These are phyloP conservation scores for Paspalum notatum DNA, from an alignment of 176 grass and related monocot species.

Conservation along the genomic window DNA sequence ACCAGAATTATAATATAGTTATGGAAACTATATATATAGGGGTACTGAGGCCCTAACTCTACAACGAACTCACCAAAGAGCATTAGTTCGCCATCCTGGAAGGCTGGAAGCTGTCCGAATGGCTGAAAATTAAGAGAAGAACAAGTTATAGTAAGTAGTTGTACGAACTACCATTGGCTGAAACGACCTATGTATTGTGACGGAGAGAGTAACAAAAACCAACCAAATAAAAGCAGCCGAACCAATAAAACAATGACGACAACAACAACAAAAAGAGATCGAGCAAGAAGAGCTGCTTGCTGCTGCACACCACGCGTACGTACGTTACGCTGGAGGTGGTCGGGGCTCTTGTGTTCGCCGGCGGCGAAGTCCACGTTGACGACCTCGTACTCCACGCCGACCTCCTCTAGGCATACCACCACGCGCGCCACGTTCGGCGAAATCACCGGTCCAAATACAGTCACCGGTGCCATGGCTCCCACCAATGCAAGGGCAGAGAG, in stretches of 20 bases:
- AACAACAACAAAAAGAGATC: neutral
- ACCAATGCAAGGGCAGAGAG: too few species aligned
- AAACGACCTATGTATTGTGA: too few species aligned
- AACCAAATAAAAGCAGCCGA: neutral
- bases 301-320: neutral
- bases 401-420: slow-evolving; percentile 47
- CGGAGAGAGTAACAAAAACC: neutral
- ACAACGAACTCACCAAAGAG: neutral
- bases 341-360: slow-evolving; percentile 39
- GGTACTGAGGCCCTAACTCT: too few species aligned
- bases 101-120: slow-evolving; percentile 39
- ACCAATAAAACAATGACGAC: too few species aligned
- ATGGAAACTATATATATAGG: too few species aligned
- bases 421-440: slow-evolving; percentile 33
- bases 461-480: slow-evolving; percentile 13
- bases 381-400: slow-evolving; percentile 15
- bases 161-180: neutral
- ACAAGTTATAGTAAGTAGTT: neutral
- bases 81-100: slow-evolving; percentile 33
- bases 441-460: slow-evolving; percentile 33
- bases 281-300: neutral
- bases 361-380: neutral
- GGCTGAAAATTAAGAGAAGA: slow-evolving; percentile 1
- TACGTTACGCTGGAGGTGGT: slow-evolving; percentile 49
- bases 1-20: too few species aligned